Percentiles rank a stretch among this genome's conserved stretches.
These are phyloP conservation scores for Salmacisia buchloeana DNA, from an alignment of 1,284 basidiomycete species.

Conservation along the genomic window DNA sequence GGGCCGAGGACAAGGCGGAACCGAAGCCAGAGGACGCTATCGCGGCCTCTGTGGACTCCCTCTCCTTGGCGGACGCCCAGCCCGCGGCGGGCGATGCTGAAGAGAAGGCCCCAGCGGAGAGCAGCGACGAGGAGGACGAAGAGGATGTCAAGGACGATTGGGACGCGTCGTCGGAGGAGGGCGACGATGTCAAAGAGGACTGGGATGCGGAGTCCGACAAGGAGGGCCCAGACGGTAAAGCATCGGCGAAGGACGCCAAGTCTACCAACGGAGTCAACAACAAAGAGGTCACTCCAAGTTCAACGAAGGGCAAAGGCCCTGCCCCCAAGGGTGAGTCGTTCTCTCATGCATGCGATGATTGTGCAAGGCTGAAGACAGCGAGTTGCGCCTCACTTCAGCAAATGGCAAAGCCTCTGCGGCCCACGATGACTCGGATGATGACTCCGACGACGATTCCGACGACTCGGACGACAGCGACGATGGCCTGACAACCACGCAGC, in stretches of 20 bases:
- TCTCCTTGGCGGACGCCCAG: no score
- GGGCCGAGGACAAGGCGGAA: constrained; percentile 1
- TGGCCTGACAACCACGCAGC: constrained; percentile 51
- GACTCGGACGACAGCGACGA: constrained; percentile 46
- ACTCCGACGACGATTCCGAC: constrained; percentile 56
- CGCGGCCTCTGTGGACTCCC: constrained; percentile 12
- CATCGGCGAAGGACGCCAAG: constrained; percentile 1
- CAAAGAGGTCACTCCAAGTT: background rate
- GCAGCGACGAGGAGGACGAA: constrained; percentile 21
- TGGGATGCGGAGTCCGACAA: constrained; percentile 77
- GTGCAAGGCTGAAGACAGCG: no score
- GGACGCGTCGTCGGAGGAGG: constrained; percentile 50
- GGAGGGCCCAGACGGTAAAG: constrained; percentile 17
- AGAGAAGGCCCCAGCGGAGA: background rate
- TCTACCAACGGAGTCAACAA: background rate
- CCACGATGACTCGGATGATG: constrained; percentile 60
- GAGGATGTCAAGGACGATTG: constrained; percentile 52
- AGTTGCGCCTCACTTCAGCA: background rate
- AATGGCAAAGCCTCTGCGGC: background rate
- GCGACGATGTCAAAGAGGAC: constrained; percentile 64
- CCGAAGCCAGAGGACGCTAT: constrained; percentile 11
- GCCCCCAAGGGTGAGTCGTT: no score
- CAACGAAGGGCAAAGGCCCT: no score
- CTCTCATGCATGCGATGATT: no score
- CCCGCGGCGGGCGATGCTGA: constrained; percentile 24